Conservation (phyloP, 306 rosid genomes). For the Medicago ruthenica region DNA sequence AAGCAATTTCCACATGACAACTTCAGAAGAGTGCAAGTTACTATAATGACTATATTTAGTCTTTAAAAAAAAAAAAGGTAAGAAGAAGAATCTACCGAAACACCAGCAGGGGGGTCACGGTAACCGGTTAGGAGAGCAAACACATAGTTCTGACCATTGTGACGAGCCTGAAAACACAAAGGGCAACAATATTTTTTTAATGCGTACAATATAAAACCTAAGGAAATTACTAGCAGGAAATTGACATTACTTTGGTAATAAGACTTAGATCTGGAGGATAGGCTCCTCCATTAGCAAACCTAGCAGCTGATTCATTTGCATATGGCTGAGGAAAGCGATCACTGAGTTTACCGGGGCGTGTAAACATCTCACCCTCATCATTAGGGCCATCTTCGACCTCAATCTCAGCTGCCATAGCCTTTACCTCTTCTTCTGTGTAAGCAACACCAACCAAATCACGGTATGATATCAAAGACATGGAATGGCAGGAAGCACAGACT, state of each 20-base stretch:
- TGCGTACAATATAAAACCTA: not conserved
- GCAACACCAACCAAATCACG: conserved; percentile 99
- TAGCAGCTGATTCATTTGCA: conserved; percentile 95
- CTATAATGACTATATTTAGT: not conserved
- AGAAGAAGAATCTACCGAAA: conserved; percentile 61
- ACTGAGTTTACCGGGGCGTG: conserved; percentile 98
- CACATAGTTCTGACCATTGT: conserved; percentile 93
- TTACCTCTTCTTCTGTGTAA: conserved; percentile 95
- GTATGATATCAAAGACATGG: conserved; percentile 92
- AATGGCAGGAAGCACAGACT: conserved; percentile 98
- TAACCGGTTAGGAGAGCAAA: conserved; percentile 91
- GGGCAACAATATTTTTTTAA: conserved; percentile 16
- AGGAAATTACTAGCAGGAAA: conserved; percentile 37
- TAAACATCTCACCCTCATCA: conserved; percentile 98
- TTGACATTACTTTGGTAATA: conserved; percentile 77
- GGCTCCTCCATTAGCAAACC: conserved; percentile 99
- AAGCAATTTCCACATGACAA: conserved; percentile 9
- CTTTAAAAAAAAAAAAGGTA: not conserved
- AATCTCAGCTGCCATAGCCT: conserved; percentile 99
- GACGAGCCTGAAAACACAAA: conserved; percentile 83
- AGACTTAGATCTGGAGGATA: conserved; percentile 99
- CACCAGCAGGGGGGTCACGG: conserved; percentile 97
- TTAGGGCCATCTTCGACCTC: conserved; percentile 98
- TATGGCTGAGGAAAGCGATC: conserved; percentile 96
- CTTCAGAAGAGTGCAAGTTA: not conserved